Evolutionary conservation across 768 basidiomycete species (phyloP).

Genomic region (Russula sp.): DNA sequence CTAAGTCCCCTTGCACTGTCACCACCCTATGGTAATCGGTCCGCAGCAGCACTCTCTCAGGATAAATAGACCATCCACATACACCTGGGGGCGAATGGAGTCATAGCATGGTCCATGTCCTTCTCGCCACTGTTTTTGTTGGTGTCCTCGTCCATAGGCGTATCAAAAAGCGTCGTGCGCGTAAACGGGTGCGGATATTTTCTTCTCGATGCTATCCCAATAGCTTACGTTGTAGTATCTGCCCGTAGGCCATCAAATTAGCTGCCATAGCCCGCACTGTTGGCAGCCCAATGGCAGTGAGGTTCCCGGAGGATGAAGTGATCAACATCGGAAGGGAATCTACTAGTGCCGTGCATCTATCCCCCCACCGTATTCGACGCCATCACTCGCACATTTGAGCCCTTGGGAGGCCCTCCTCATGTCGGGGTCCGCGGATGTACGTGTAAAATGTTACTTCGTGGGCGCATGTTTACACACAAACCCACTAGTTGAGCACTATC

Average conservation of each 20-base stretch:
- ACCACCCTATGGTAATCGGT: too few relatives aligned
- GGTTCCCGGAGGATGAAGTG: not conserved
- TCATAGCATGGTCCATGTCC: not conserved
- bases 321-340: not conserved
- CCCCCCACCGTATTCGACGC: not conserved
- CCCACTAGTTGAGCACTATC: not conserved
- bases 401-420: not conserved
- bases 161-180: not conserved
- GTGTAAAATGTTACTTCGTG: slow-evolving; percentile 1
- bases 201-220: not conserved
- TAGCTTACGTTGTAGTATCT: not conserved
- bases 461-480: not conserved
- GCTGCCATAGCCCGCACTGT: not conserved
- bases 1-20: too few relatives aligned
- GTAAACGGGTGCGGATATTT: not conserved
- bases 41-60: not conserved
- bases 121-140: not conserved
- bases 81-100: too few relatives aligned
- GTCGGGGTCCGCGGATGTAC: not conserved
- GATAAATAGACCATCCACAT: not conserved
- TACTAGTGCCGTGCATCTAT: too few relatives aligned
- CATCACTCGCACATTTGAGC: not conserved
- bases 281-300: not conserved
- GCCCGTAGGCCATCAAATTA: not conserved
- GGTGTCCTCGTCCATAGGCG: not conserved